Percentiles rank a stretch among this genome's conserved stretches.
phyloP scores from a whole-genome alignment of 495 filamentous ascomycete species.

The Aspergillus cavernicola region DNA sequence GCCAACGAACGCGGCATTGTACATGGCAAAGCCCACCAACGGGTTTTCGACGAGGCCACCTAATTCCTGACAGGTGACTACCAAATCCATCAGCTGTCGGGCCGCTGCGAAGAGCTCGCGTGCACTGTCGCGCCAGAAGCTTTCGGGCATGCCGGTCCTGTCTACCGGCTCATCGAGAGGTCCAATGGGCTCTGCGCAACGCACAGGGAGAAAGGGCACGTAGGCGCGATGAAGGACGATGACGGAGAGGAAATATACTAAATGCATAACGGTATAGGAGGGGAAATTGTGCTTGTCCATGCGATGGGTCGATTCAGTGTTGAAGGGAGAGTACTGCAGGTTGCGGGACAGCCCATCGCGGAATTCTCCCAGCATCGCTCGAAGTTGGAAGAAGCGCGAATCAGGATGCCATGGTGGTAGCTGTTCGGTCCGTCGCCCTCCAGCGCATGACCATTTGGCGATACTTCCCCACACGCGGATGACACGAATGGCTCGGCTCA shows the following conservation, averaged over 20 bases:
- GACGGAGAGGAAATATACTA: conserved; percentile 68
- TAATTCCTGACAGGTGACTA: conserved; percentile 69
- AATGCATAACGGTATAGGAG: conserved; percentile 73
- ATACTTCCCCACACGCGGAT: conserved; percentile 77
- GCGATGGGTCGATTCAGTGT: conserved; percentile 79
- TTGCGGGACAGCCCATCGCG: conserved; percentile 63
- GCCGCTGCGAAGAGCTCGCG: conserved; percentile 70
- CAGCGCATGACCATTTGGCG: conserved; percentile 70
- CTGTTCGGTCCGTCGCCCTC: conserved; percentile 58
- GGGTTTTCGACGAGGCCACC: conserved; percentile 72
- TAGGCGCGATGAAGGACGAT: conserved; percentile 81
- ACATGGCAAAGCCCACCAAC: conserved; percentile 75
- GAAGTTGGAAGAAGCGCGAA: conserved; percentile 61
- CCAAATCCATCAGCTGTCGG: conserved; percentile 70
- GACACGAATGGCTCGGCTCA: conserved; percentile 72
- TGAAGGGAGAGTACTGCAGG: conserved; percentile 66
- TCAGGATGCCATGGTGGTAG: conserved; percentile 60
- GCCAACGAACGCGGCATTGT: conserved; percentile 68
- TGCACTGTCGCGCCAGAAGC: conserved; percentile 74
- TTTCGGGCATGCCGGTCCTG: conserved; percentile 45
- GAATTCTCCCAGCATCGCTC: conserved; percentile 59
- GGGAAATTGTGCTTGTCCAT: conserved; percentile 66
- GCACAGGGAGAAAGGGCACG: conserved; percentile 75
- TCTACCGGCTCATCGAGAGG: conserved; percentile 68
- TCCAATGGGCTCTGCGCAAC: conserved; percentile 62